A percentile compares a stretch with the other conserved stretches of the same genome.
These are phyloP conservation scores for Lichtheimia ornata DNA, from an alignment of 371 early-diverging fungal species.

Conservation along the genomic window DNA sequence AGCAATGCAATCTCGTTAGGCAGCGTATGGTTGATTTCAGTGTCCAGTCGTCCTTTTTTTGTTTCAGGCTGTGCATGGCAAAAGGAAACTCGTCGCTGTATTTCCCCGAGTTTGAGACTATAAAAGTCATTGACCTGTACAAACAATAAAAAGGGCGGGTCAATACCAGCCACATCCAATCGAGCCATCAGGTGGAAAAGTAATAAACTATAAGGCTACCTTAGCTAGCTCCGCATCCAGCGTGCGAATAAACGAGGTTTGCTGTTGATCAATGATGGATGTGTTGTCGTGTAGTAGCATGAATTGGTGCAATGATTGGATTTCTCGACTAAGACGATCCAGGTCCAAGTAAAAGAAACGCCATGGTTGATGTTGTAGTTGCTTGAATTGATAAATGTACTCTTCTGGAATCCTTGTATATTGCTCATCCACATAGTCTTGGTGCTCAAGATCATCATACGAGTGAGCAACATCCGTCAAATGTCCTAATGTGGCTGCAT, in stretches of 20 bases:
- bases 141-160: too few relatives aligned
- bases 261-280: neutral
- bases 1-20: constrained; percentile 2
- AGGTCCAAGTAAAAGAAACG: constrained; percentile 10
- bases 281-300: neutral
- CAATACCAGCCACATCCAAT: too few relatives aligned
- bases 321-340: constrained; percentile 1
- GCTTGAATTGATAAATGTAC: neutral
- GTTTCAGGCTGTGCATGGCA: neutral
- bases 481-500: constrained; percentile 6
- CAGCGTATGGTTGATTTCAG: neutral
- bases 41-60: neutral
- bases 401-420: neutral
- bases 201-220: neutral
- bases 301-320: neutral
- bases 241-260: neutral
- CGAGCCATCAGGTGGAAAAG: too few relatives aligned
- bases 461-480: constrained; percentile 5
- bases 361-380: constrained; percentile 5
- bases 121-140: constrained; percentile 14
- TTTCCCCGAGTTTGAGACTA: constrained; percentile 12
- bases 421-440: neutral
- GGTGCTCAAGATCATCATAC: neutral
- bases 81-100: constrained; percentile 8
- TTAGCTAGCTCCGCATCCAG: constrained; percentile 7